Conservation (phyloP, 192 early-diverging fungal species). For the Entomortierella parvispora region DNA sequence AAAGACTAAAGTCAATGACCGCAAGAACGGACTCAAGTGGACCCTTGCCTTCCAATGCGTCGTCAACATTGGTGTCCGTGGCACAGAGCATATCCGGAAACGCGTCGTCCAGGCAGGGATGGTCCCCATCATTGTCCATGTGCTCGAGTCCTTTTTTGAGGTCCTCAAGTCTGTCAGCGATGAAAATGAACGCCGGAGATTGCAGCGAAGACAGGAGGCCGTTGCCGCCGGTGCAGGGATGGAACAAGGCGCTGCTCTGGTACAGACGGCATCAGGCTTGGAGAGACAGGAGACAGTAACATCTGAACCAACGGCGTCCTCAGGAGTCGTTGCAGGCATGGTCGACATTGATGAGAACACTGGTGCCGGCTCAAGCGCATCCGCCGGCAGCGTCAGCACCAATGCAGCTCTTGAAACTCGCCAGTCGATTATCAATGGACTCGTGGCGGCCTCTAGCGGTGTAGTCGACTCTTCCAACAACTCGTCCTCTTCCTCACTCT, state of each 20-base stretch:
- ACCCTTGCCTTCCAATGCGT: slow-evolving; percentile 86
- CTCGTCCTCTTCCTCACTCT: slow-evolving; percentile 7
- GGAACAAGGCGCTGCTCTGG: no score
- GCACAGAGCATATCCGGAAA: slow-evolving; percentile 80
- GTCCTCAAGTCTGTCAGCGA: slow-evolving; percentile 63
- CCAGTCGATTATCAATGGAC: no score
- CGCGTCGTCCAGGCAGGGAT: slow-evolving; percentile 89
- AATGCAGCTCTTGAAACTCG: no score
- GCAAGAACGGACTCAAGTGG: slow-evolving; percentile 83
- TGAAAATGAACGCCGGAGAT: slow-evolving; percentile 60
- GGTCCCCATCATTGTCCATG: slow-evolving; percentile 82
- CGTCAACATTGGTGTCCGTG: slow-evolving; percentile 88
- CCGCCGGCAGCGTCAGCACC: no score
- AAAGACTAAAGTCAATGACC: slow-evolving; percentile 71
- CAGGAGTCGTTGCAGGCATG: no score
- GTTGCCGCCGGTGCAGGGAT: background rate
- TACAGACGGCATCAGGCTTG: no score
- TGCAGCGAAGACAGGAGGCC: slow-evolving; percentile 32
- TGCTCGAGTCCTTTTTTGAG: slow-evolving; percentile 73
- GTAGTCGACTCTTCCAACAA: background rate
- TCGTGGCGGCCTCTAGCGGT: no score
- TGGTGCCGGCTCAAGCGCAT: no score
- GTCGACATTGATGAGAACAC: no score
- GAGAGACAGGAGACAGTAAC: no score
- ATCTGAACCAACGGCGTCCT: no score